Evolutionary conservation across 2,329 filamentous ascomycete species (phyloP).

Genomic region (Fusarium ramigenum): DNA sequence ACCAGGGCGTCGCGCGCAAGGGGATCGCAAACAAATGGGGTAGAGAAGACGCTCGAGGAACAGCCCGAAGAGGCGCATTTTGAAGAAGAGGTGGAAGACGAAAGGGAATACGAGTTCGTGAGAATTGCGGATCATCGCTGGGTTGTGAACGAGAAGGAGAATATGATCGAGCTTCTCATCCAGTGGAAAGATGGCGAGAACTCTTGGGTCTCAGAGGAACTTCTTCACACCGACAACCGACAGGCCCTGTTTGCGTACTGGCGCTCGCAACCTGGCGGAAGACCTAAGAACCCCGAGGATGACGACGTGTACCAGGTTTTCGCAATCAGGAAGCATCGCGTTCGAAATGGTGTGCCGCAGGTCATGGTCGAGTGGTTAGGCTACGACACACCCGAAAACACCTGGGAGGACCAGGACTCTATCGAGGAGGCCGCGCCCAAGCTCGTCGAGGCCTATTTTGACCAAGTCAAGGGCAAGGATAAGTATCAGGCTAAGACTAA

Average conservation of each 20-base stretch:
- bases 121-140: conserved; percentile 44
- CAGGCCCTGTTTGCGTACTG: conserved; percentile 47
- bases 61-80: not conserved
- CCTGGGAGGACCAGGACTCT: conserved; percentile 43
- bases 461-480: not conserved
- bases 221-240: conserved; percentile 47
- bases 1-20: not conserved
- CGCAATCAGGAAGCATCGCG: conserved; percentile 47
- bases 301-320: conserved; percentile 45
- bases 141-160: conserved; percentile 8
- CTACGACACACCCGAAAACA: conserved; percentile 41
- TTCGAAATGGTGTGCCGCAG: conserved; percentile 38
- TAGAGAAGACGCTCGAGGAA: not conserved
- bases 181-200: conserved; percentile 44
- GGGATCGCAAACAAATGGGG: not conserved
- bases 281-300: conserved; percentile 46
- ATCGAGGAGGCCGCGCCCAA: conserved; percentile 43
- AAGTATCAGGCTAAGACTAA: conserved; percentile 13
- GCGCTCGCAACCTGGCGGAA: conserved; percentile 41
- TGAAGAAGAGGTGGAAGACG: not conserved
- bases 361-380: conserved; percentile 51
- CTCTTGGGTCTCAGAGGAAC: conserved; percentile 49
- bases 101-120: conserved; percentile 9
- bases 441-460: conserved; percentile 44
- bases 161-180: conserved; percentile 45